Percentiles rank a stretch among this genome's conserved stretches.
phyloP scores from a whole-genome alignment of 306 rosid species.

The Acacia acuminata region DNA sequence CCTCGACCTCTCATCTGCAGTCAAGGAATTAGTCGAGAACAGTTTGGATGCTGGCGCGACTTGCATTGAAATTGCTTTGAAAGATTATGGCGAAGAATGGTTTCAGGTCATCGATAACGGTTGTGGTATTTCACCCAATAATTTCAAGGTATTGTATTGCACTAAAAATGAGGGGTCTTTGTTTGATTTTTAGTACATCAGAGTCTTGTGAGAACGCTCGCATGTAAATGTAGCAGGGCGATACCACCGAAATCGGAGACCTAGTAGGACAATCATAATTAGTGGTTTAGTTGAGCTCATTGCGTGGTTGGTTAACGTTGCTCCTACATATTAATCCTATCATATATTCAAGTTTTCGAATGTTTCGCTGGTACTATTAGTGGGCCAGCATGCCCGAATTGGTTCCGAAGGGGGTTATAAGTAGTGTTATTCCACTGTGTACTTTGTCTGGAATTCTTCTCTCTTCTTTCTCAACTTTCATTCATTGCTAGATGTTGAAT shows the following conservation, averaged over 20 bases:
- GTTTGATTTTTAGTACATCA: background rate
- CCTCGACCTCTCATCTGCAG: slow-evolving; percentile 94
- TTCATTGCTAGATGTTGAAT: background rate
- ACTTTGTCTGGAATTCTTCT: background rate
- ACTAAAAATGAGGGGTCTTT: background rate
- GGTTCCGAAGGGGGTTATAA: background rate
- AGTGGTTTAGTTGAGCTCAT: background rate
- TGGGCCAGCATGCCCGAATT: background rate
- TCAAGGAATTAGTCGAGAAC: slow-evolving; percentile 92
- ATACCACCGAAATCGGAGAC: background rate
- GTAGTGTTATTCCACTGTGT: background rate
- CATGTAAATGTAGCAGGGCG: slow-evolving; percentile 9
- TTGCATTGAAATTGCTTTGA: slow-evolving; percentile 72
- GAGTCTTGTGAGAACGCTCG: background rate
- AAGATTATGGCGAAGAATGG: slow-evolving; percentile 71
- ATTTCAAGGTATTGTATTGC: slow-evolving; percentile 50
- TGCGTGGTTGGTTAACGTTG: background rate
- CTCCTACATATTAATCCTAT: background rate
- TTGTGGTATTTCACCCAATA: slow-evolving; percentile 77
- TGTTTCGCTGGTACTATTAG: background rate
- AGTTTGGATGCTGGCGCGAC: slow-evolving; percentile 95
- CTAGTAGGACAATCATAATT: slow-evolving; percentile 5
- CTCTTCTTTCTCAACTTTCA: background rate
- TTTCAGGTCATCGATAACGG: slow-evolving; percentile 93
- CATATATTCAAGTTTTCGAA: background rate